phyloP scores from a whole-genome alignment of 306 rosid genomes.

The Cicer bijugum region DNA sequence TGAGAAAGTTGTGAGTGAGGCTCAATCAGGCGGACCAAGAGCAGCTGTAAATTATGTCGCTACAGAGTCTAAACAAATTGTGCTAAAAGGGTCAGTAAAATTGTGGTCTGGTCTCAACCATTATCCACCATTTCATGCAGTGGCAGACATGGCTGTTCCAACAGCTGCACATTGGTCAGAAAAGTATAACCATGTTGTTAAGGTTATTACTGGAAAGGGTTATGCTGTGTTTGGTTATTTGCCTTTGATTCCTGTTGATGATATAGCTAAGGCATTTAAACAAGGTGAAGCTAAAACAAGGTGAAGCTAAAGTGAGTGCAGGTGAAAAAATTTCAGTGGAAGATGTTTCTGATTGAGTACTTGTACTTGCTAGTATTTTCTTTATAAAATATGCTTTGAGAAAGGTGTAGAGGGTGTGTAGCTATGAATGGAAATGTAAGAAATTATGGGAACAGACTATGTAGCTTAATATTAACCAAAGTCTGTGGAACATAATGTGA shows the following conservation, averaged over 20 bases:
- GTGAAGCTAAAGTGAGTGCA: constrained; percentile 33
- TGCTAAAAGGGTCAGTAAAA: constrained; percentile 51
- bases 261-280: constrained; percentile 60
- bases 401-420: neutral
- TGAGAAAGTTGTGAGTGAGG: constrained; percentile 55
- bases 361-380: neutral
- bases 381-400: neutral
- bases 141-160: constrained; percentile 62
- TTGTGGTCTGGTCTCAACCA: constrained; percentile 56
- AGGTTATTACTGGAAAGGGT: constrained; percentile 53
- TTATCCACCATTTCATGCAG: constrained; percentile 53
- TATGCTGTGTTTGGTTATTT: constrained; percentile 53
- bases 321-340: constrained; percentile 17
- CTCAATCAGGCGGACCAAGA: constrained; percentile 63
- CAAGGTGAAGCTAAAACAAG: constrained; percentile 46
- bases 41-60: constrained; percentile 61
- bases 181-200: constrained; percentile 64
- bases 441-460: constrained; percentile 35
- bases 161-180: constrained; percentile 54
- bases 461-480: constrained; percentile 8
- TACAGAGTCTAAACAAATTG: constrained; percentile 58
- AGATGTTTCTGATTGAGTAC: constrained; percentile 49
- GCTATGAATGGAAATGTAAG: constrained; percentile 34
- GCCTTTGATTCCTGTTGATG: constrained; percentile 74
- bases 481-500: constrained; percentile 10